These are phyloP conservation scores for Sporothrix pallida DNA, from an alignment of 2,329 filamentous ascomycete species.

Conservation along the genomic window DNA sequence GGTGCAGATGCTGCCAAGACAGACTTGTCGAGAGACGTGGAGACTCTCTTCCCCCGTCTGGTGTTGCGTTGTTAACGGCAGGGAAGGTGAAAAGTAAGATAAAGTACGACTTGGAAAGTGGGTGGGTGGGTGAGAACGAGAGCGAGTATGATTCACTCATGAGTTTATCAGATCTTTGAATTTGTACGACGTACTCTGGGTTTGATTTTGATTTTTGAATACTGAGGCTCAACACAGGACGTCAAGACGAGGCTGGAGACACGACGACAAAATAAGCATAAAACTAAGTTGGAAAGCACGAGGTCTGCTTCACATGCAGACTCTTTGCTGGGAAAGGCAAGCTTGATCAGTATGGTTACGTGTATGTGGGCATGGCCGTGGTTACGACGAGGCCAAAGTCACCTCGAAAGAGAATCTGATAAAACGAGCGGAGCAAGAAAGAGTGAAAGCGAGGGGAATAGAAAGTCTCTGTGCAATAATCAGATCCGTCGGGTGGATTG, in stretches of 20 bases:
- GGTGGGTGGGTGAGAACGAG: background rate
- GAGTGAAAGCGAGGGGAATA: too few species aligned
- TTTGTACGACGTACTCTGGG: background rate
- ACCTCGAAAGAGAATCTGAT: slow-evolving; percentile 16
- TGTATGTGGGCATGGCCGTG: background rate
- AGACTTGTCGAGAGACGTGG: background rate
- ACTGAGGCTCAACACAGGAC: background rate
- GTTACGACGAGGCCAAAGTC: background rate
- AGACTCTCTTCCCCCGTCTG: background rate
- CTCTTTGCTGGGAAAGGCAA: background rate
- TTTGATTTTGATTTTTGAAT: background rate
- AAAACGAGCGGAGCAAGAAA: slow-evolving; percentile 15
- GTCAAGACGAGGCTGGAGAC: background rate
- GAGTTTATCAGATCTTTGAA: background rate
- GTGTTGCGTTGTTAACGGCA: background rate
- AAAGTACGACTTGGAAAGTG: too few species aligned
- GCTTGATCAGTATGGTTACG: background rate
- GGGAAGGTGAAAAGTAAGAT: too few species aligned
- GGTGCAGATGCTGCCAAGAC: background rate
- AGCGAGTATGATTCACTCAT: background rate
- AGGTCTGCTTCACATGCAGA: background rate
- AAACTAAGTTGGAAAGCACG: background rate
- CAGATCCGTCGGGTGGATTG: slow-evolving; percentile 10
- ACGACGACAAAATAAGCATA: background rate
- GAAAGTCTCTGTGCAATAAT: background rate